These are phyloP conservation scores for Centella asiatica DNA, from an alignment of 129 eudicot species.

Conservation along the genomic window DNA sequence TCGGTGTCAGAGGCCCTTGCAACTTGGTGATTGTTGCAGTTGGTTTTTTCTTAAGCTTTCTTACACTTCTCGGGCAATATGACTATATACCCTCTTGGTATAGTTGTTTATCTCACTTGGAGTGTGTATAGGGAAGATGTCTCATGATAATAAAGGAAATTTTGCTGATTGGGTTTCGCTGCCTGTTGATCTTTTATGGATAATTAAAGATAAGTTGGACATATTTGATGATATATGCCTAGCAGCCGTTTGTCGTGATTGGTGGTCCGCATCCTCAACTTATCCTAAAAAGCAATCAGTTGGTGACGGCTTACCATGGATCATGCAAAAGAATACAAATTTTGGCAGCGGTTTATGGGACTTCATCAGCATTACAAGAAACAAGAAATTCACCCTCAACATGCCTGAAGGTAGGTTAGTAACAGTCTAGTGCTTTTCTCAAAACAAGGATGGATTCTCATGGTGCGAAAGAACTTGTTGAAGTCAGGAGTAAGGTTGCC, in stretches of 20 bases:
- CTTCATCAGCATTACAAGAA: neutral
- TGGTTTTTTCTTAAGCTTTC: no score
- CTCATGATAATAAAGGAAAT: neutral
- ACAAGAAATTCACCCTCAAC: neutral
- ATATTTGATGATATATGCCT: neutral
- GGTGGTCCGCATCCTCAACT: neutral
- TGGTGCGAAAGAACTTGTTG: no score
- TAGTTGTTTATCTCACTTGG: no score
- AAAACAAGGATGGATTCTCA: constrained; percentile 1
- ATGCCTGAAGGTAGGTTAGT: neutral
- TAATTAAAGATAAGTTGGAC: constrained; percentile 4
- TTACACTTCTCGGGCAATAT: no score
- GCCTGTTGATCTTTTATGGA: neutral
- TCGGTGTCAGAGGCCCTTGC: no score
- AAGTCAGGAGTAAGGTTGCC: no score
- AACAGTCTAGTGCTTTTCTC: neutral
- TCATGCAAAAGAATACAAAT: neutral
- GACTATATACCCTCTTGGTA: no score
- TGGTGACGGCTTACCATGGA: neutral
- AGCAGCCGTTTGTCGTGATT: neutral
- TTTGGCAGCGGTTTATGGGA: neutral
- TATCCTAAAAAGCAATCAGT: neutral
- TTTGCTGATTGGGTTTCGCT: neutral
- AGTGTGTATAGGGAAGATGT: neutral
- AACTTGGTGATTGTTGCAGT: no score